Conservation (phyloP, 2,329 filamentous ascomycete species). For the Cladorrhinum sp. region DNA sequence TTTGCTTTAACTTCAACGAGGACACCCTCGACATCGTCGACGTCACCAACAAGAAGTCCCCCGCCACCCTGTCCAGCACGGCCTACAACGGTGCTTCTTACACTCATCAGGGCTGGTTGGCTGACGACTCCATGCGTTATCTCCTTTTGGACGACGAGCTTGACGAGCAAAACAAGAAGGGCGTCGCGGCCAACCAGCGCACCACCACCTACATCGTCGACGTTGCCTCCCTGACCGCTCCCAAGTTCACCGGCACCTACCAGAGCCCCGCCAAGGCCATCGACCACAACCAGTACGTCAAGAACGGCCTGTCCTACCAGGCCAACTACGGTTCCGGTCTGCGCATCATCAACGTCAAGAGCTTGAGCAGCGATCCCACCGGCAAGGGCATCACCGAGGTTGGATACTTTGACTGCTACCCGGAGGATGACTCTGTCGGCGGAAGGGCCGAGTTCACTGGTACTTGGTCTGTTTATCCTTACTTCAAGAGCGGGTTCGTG, state of each 20-base stretch:
- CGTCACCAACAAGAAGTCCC: slow-evolving; percentile 30
- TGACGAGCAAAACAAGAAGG: slow-evolving; percentile 43
- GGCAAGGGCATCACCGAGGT: slow-evolving; percentile 46
- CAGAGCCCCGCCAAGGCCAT: slow-evolving; percentile 41
- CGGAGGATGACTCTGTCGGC: slow-evolving; percentile 45
- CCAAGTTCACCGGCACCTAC: slow-evolving; percentile 39
- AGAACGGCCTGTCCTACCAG: slow-evolving; percentile 45
- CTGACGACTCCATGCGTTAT: slow-evolving; percentile 44
- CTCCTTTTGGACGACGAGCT: slow-evolving; percentile 53
- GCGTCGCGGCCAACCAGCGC: slow-evolving; percentile 40
- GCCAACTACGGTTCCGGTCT: slow-evolving; percentile 50
- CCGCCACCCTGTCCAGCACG: slow-evolving; percentile 13
- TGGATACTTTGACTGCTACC: slow-evolving; percentile 50
- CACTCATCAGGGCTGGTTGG: slow-evolving; percentile 56
- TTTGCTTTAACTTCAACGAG: slow-evolving; percentile 55
- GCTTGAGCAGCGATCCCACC: slow-evolving; percentile 35
- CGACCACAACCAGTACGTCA: slow-evolving; percentile 50
- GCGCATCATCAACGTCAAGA: slow-evolving; percentile 38
- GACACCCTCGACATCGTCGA: slow-evolving; percentile 20
- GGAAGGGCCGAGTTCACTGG: slow-evolving; percentile 41
- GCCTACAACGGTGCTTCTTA: slow-evolving; percentile 35
- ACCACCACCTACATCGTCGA: slow-evolving; percentile 53
- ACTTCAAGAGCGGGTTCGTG: slow-evolving; percentile 47
- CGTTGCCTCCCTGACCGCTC: slow-evolving; percentile 33
- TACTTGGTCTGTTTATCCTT: slow-evolving; percentile 48